phyloP scores from a whole-genome alignment of 2,329 filamentous ascomycete genomes.

The Xylaria sp. region DNA sequence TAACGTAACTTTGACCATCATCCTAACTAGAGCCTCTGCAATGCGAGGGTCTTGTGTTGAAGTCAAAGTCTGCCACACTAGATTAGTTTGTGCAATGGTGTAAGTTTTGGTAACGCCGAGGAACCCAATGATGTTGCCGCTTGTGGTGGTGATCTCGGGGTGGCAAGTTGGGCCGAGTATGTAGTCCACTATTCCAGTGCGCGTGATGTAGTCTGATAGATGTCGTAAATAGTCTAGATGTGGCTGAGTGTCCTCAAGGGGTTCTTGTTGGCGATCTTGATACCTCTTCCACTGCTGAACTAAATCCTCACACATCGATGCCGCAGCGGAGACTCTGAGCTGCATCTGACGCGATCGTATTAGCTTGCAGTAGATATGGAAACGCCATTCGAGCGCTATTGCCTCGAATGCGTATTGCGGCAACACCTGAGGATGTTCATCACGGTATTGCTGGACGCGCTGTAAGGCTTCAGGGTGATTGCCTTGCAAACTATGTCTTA shows the following conservation, averaged over 20 bases:
- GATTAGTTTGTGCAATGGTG: constrained; percentile 76
- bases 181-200: constrained; percentile 82
- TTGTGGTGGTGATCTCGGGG: constrained; percentile 85
- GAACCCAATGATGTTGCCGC: constrained; percentile 87
- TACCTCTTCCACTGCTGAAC: constrained; percentile 72
- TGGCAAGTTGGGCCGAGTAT: constrained; percentile 92
- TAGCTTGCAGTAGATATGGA: constrained; percentile 75
- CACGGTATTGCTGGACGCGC: constrained; percentile 49
- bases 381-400: constrained; percentile 73
- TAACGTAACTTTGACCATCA: constrained; percentile 64
- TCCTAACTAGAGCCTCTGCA: constrained; percentile 80
- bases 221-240: constrained; percentile 66
- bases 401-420: constrained; percentile 58
- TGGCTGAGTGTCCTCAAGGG: constrained; percentile 48
- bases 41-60: constrained; percentile 85
- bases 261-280: constrained; percentile 57
- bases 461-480: constrained; percentile 52
- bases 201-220: constrained; percentile 75
- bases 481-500: constrained; percentile 55
- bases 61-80: constrained; percentile 84
- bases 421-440: constrained; percentile 54
- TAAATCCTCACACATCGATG: constrained; percentile 77
- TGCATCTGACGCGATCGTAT: constrained; percentile 91
- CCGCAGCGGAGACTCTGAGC: constrained; percentile 81
- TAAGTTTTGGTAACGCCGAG: constrained; percentile 83